Conservation (phyloP, 2,329 filamentous ascomycete species). For the Pseudogymnoascus sp. region DNA sequence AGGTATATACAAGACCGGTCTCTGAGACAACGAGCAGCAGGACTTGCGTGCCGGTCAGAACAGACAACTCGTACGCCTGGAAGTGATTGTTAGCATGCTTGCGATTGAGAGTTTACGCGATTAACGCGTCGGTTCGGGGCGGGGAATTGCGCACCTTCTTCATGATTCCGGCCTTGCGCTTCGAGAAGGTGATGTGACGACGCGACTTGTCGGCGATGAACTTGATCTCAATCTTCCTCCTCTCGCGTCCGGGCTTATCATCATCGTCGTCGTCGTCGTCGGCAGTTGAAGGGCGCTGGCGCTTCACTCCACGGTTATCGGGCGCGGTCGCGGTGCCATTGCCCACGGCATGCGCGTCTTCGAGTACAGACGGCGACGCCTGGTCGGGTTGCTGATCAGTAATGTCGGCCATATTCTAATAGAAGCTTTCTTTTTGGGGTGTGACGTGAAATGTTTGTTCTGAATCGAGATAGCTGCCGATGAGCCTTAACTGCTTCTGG, state of each 20-base stretch:
- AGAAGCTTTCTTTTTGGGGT: slow-evolving; percentile 21
- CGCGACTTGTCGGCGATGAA: slow-evolving; percentile 99
- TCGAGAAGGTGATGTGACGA: slow-evolving; percentile 98
- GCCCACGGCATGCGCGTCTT: slow-evolving; percentile 62
- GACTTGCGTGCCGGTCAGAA: slow-evolving; percentile 95
- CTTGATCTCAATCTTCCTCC: slow-evolving; percentile 99
- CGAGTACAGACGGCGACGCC: slow-evolving; percentile 64
- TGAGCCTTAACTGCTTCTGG: slow-evolving; percentile 30
- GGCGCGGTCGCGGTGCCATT: slow-evolving; percentile 40
- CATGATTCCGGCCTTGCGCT: slow-evolving; percentile 99
- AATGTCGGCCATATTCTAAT: slow-evolving; percentile 63
- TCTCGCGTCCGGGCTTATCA: slow-evolving; percentile 94
- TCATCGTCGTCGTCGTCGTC: slow-evolving; percentile 98
- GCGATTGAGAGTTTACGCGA: slow-evolving; percentile 12
- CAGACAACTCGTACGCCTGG: slow-evolving; percentile 93
- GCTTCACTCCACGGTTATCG: slow-evolving; percentile 81
- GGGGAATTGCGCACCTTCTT: slow-evolving; percentile 72
- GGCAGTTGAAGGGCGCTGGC: slow-evolving; percentile 68
- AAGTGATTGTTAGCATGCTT: slow-evolving; percentile 21
- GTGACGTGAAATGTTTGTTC: slow-evolving; percentile 30
- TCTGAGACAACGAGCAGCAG: slow-evolving; percentile 93
- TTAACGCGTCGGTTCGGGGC: slow-evolving; percentile 18
- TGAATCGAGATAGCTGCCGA: slow-evolving; percentile 26
- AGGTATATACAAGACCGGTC: slow-evolving; percentile 95
- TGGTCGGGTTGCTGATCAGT: slow-evolving; percentile 64